phyloP scores from a whole-genome alignment of 352 stramenopile species.

The Globisporangium cylindrosporum region DNA sequence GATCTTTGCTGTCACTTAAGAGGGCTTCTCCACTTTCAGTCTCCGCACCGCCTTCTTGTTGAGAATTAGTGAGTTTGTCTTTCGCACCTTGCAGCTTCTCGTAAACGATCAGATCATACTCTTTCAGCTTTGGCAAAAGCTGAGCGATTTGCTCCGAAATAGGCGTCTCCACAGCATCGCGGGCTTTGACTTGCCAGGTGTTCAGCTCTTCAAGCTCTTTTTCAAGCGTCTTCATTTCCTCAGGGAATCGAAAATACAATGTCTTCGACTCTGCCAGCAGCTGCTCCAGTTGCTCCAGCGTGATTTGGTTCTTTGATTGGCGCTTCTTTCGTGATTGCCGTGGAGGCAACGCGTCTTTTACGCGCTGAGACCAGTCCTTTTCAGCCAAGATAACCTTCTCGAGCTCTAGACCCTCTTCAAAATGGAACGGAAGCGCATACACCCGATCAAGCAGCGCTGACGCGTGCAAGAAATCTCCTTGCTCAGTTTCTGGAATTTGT shows the following conservation, averaged over 20 bases:
- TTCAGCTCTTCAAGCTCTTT: conserved; percentile 73
- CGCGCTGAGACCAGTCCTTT: conserved; percentile 62
- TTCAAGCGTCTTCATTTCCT: conserved; percentile 68
- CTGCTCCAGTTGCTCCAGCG: conserved; percentile 46
- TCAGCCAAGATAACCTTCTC: conserved; percentile 54
- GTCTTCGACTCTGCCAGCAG: conserved; percentile 55
- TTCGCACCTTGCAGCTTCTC: conserved; percentile 55
- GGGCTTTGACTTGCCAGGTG: conserved; percentile 61
- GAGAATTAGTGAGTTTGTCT: conserved; percentile 24
- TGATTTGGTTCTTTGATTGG: conserved; percentile 59
- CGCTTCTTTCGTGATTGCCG: conserved; percentile 81
- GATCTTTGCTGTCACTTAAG: neutral
- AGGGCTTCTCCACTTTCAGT: neutral
- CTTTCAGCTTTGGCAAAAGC: conserved; percentile 46
- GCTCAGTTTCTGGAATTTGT: conserved; percentile 4
- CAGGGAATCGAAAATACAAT: conserved; percentile 70
- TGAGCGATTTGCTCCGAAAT: conserved; percentile 32
- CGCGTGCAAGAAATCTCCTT: conserved; percentile 45
- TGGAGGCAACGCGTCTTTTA: conserved; percentile 69
- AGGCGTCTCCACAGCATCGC: conserved; percentile 41
- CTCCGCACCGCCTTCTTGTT: conserved; percentile 2
- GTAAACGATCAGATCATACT: conserved; percentile 64
- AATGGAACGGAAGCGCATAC: conserved; percentile 63
- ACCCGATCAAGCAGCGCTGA: conserved; percentile 61
- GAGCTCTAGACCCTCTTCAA: conserved; percentile 65